Evolutionary conservation across 208 protist genomes (phyloP).

Genomic region (Porcisia deanei): DNA sequence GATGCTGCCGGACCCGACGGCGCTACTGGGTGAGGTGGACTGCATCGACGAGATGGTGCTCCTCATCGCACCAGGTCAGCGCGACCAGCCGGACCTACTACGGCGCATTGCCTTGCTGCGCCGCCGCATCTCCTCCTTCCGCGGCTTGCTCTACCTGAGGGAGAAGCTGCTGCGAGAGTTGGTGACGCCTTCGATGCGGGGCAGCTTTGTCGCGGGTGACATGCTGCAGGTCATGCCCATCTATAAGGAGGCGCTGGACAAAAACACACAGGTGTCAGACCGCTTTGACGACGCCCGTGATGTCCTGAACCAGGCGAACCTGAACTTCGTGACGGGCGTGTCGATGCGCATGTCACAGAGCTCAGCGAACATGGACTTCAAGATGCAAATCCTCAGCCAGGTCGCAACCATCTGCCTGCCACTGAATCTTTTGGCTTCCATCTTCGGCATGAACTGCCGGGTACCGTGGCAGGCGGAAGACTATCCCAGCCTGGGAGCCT

Average conservation of each 20-base stretch:
- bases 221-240: slow-evolving; percentile 33
- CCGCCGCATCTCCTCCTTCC: slow-evolving; percentile 66
- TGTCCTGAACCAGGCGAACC: slow-evolving; percentile 82
- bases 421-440: slow-evolving; percentile 79
- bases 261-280: slow-evolving; percentile 64
- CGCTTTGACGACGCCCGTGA: slow-evolving; percentile 81
- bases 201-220: slow-evolving; percentile 55
- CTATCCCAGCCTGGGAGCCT: slow-evolving; percentile 56
- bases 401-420: slow-evolving; percentile 85
- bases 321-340: slow-evolving; percentile 84
- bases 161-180: slow-evolving; percentile 76
- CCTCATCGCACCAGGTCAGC: slow-evolving; percentile 74
- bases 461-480: slow-evolving; percentile 75
- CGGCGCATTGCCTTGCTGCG: slow-evolving; percentile 78
- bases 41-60: slow-evolving; percentile 89
- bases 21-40: slow-evolving; percentile 80
- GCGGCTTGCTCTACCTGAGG: slow-evolving; percentile 68
- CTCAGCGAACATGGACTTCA: slow-evolving; percentile 80
- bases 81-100: slow-evolving; percentile 84
- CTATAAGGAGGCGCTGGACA: slow-evolving; percentile 59
- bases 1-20: slow-evolving; percentile 66
- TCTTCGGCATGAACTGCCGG: slow-evolving; percentile 92
- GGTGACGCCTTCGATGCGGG: slow-evolving; percentile 69
- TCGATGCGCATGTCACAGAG: slow-evolving; percentile 89
- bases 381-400: slow-evolving; percentile 78